These are phyloP conservation scores for Lachancea thermotolerans DNA, from an alignment of 805 yeast genomes.

Conservation along the genomic window DNA sequence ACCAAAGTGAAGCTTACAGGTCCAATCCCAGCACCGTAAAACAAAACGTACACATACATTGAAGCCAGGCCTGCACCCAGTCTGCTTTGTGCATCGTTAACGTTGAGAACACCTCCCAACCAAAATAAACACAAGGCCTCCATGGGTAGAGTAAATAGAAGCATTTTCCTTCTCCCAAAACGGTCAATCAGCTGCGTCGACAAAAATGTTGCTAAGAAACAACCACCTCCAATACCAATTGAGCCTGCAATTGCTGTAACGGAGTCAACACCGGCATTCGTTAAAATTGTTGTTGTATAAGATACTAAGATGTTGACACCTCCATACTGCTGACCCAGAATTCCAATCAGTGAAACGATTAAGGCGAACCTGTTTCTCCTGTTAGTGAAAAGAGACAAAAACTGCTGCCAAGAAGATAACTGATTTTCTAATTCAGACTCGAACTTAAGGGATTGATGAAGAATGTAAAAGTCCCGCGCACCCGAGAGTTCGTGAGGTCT, in stretches of 20 bases:
- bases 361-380: conserved; percentile 47
- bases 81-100: conserved; percentile 33
- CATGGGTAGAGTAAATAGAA: conserved; percentile 53
- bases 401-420: conserved; percentile 34
- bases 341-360: conserved; percentile 42
- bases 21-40: conserved; percentile 47
- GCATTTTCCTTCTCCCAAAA: conserved; percentile 45
- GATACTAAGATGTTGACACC: conserved; percentile 49
- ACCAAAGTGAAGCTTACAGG: conserved; percentile 49
- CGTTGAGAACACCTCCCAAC: conserved; percentile 42
- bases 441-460: conserved; percentile 44
- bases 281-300: conserved; percentile 44
- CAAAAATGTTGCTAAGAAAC: conserved; percentile 41
- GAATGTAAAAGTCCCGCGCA: conserved; percentile 59
- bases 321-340: conserved; percentile 51
- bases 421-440: conserved; percentile 38
- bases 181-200: conserved; percentile 44
- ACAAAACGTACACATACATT: conserved; percentile 40
- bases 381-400: conserved; percentile 37
- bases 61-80: conserved; percentile 40
- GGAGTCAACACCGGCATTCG: conserved; percentile 38
- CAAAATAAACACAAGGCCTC: conserved; percentile 49
- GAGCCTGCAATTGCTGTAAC: conserved; percentile 42
- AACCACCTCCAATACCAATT: conserved; percentile 44
- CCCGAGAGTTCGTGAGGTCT: conserved; percentile 46